Conservation (phyloP, 345 rosid species). For the Eucalyptus paniculata region DNA sequence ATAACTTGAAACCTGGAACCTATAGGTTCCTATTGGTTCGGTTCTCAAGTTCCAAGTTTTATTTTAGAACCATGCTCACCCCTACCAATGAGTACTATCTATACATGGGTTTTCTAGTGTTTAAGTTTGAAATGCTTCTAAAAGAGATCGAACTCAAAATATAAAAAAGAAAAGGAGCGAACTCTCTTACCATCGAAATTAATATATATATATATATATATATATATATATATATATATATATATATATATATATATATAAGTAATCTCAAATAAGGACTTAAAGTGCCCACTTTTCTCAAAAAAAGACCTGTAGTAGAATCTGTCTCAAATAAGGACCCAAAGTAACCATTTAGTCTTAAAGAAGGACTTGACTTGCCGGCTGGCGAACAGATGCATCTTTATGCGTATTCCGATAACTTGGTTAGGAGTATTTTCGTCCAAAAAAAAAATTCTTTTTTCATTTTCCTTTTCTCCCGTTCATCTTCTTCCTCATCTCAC, state of each 20-base stretch:
- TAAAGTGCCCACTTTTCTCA: too few relatives aligned
- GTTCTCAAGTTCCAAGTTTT: rapidly evolving
- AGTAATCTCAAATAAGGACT: too few relatives aligned
- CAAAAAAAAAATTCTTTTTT: too few relatives aligned
- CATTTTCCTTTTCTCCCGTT: too few relatives aligned
- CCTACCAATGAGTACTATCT: background rate
- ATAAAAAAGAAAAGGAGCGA: background rate
- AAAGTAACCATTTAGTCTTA: too few relatives aligned
- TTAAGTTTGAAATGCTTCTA: background rate
- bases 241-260: too few relatives aligned
- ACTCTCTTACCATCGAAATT: background rate
- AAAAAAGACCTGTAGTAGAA: rapidly evolving
- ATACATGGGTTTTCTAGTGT: background rate
- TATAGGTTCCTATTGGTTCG: rapidly evolving
- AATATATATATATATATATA: too few relatives aligned
- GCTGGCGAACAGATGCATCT: rapidly evolving
- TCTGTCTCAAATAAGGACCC: rapidly evolving
- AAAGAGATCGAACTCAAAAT: too few relatives aligned
- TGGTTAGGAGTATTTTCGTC: rapidly evolving
- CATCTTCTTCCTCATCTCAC: too few relatives aligned
- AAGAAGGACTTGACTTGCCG: rapidly evolving
- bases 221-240: too few relatives aligned
- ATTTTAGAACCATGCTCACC: too few relatives aligned
- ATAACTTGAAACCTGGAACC: too few relatives aligned
- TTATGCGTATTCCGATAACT: rapidly evolving